Evolutionary conservation across 805 yeast genomes (phyloP).

Genomic region (Babjeviella inositovora): DNA sequence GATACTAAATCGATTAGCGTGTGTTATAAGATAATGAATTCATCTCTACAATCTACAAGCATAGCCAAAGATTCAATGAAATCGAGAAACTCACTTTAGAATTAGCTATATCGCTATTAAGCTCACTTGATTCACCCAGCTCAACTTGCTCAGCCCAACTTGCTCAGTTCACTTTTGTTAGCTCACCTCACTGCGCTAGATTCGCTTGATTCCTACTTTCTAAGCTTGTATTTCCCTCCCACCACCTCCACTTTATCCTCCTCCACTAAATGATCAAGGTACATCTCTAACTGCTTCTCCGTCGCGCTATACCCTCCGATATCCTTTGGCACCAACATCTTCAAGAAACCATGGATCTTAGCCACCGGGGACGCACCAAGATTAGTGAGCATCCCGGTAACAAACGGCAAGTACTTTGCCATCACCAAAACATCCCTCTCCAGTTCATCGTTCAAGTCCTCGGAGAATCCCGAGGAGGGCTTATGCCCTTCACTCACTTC

Average conservation of each 20-base stretch:
- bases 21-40: no score
- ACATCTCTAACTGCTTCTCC: constrained; percentile 22
- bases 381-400: constrained; percentile 40
- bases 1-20: no score
- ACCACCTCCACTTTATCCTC: constrained; percentile 18
- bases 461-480: background rate
- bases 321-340: constrained; percentile 39
- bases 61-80: no score
- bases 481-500: constrained; percentile 1
- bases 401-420: constrained; percentile 24
- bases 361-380: constrained; percentile 29
- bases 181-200: no score
- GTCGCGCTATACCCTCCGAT: constrained; percentile 16
- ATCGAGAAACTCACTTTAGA: no score
- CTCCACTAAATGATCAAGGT: constrained; percentile 21
- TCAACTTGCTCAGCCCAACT: no score
- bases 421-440: constrained; percentile 1
- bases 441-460: background rate
- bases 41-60: no score
- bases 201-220: constrained; percentile 3
- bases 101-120: no score
- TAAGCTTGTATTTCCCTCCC: constrained; percentile 17
- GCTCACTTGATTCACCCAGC: no score
- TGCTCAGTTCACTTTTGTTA: no score
- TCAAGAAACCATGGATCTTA: constrained; percentile 35